Conservation (phyloP, 306 rosid genomes). For the Fagus crenata region DNA sequence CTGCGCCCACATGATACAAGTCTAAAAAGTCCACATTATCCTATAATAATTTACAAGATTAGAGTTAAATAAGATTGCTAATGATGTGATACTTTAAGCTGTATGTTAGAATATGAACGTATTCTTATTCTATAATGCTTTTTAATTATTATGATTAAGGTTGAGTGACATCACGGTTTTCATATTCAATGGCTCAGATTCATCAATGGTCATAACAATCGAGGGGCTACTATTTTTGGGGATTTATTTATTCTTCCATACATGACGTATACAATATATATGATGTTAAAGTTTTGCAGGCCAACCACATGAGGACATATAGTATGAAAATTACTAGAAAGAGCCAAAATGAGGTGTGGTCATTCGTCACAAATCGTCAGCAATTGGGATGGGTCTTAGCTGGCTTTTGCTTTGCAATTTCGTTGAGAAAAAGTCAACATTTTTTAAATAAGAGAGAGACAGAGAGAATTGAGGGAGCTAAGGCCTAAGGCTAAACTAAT, state of each 20-base stretch:
- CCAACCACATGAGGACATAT: constrained; percentile 14
- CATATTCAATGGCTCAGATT: not conserved
- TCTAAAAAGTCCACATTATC: no score
- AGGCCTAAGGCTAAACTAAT: not conserved
- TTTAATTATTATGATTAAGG: not conserved
- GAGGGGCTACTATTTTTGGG: not conserved
- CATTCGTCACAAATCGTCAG: constrained; percentile 43
- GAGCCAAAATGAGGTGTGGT: not conserved
- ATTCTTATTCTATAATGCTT: no score
- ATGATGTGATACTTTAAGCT: not conserved
- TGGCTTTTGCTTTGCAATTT: constrained; percentile 37
- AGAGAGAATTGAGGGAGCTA: not conserved
- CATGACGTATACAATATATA: not conserved
- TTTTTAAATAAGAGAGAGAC: constrained; percentile 19
- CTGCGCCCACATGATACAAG: not conserved
- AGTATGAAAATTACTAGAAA: not conserved
- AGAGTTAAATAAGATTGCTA: not conserved
- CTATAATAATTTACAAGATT: not conserved
- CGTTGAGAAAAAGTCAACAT: constrained; percentile 45
- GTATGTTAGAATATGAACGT: no score
- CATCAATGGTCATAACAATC: not conserved
- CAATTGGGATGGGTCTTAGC: constrained; percentile 3
- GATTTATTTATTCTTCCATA: not conserved
- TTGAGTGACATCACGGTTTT: constrained; percentile 25
- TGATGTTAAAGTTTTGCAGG: constrained; percentile 4